These are phyloP conservation scores for Talaromyces wortmannii DNA, from an alignment of 495 filamentous ascomycete genomes.

Conservation along the genomic window DNA sequence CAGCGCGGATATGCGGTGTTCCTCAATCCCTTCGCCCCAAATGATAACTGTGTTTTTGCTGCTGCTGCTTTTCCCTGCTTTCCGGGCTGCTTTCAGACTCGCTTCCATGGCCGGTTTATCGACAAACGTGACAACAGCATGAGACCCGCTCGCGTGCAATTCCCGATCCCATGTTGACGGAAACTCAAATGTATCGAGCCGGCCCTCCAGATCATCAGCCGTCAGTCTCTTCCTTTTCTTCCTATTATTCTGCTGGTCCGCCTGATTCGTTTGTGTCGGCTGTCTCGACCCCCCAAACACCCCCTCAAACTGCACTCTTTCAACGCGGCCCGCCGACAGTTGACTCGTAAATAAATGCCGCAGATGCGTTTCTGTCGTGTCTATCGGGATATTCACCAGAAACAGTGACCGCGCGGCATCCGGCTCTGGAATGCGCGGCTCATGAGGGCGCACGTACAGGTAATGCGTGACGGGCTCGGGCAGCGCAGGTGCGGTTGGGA, in stretches of 20 bases:
- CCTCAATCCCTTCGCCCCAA: slow-evolving; percentile 58
- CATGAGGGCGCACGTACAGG: slow-evolving; percentile 78
- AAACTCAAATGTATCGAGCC: slow-evolving; percentile 44
- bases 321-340: slow-evolving; percentile 67
- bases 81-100: slow-evolving; percentile 65
- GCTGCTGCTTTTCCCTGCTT: slow-evolving; percentile 49
- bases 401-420: slow-evolving; percentile 75
- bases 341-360: slow-evolving; percentile 64
- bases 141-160: slow-evolving; percentile 63
- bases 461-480: slow-evolving; percentile 63
- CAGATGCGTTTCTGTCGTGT: slow-evolving; percentile 71
- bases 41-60: slow-evolving; percentile 27
- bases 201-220: slow-evolving; percentile 41
- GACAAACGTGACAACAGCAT: slow-evolving; percentile 74
- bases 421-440: slow-evolving; percentile 65
- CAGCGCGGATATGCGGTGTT: slow-evolving; percentile 42
- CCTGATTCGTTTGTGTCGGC: slow-evolving; percentile 7
- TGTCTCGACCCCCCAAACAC: background rate
- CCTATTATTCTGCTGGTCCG: slow-evolving; percentile 35
- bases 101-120: slow-evolving; percentile 68
- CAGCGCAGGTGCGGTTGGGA: slow-evolving; percentile 55
- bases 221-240: slow-evolving; percentile 65
- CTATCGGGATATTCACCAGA: slow-evolving; percentile 78
- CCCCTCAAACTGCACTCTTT: slow-evolving; percentile 64
- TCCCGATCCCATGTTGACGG: slow-evolving; percentile 72